Base-by-base conservation (phyloP, 2,329 filamentous ascomycete genomes). In the Nemania abortiva region DNA sequence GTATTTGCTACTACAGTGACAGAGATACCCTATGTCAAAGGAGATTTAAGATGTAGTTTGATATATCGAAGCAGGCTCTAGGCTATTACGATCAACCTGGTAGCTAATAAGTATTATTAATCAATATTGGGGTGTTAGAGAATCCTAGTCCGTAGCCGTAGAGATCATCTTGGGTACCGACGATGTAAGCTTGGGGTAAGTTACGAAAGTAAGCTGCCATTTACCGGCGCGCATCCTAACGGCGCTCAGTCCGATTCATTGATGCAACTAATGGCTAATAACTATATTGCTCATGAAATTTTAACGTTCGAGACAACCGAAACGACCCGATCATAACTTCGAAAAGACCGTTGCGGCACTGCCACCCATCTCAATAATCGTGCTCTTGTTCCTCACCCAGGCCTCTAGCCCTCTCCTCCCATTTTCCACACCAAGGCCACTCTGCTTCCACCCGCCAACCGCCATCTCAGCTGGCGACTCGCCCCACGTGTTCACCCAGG, bases 401-500 rank as follows among this genome's bases (percentile, higher is more conserved):
- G 92, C 91, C 80, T 92, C 90, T 63, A 97, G 85, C 0, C 94
- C 94, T 75, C 87, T 89, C 67, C 89, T 85, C 3, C 94, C 94
- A 79, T 97, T 97, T 85, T 97, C 94, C 1, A 97, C 90, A 0
- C 94, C 94, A 10, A 97, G 82, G 39, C 94, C 94, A 78, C 93
- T 97, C 86, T 92, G 87, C 84, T 97, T 97, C 94, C 94, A 97
- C 0, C 94, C 94, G 10, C 94, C 94, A 0, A 97, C 94, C 2
- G 92, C 91, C 94, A 97, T 97, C 84, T 97, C 94, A 0, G 94
- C 93, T 0, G 94, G 94, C 57, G 88, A 91, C 83, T 97, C 94
- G n/a, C 94, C 94, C 94, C 94, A 97, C 0, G 92, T 94, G 79
- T 97, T 97, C 61, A 97, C 86, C 94, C 94, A 97, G 0, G 93